Percentiles rank a stretch among this genome's conserved stretches.
phyloP scores from a whole-genome alignment of 768 basidiomycete species.

The Infundibulicybe gibba region DNA sequence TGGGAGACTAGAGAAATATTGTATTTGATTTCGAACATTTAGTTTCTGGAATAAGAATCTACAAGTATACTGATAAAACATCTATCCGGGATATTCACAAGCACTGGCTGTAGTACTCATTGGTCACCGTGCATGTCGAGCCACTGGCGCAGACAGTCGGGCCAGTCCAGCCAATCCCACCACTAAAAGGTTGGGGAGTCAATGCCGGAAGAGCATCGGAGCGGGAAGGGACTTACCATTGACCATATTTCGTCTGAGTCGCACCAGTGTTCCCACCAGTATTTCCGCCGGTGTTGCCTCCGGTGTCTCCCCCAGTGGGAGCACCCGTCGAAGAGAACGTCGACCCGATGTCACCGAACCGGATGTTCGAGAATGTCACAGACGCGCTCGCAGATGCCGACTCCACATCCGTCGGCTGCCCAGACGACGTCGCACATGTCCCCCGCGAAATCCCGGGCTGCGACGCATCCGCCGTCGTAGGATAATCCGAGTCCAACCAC shows the following conservation, averaged over 20 bases:
- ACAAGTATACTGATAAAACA: too few species aligned
- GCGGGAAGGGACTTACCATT: constrained; percentile 25
- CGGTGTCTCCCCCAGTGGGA: constrained; percentile 1
- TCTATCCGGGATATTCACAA: constrained; percentile 9
- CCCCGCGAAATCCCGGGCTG: constrained; percentile 4
- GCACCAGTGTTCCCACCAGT: constrained; percentile 14
- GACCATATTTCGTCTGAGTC: constrained; percentile 30
- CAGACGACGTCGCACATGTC: constrained; percentile 12
- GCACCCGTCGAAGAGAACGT: constrained; percentile 2
- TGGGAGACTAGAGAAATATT: too few species aligned
- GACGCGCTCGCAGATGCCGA: constrained; percentile 11
- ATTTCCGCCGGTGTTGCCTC: neutral
- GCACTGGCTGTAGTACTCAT: constrained; percentile 29
- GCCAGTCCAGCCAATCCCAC: constrained; percentile 23
- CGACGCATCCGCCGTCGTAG: constrained; percentile 10
- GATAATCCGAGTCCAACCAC: constrained; percentile 55
- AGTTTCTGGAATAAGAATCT: too few species aligned
- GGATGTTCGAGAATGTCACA: constrained; percentile 6
- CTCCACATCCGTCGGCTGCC: constrained; percentile 15
- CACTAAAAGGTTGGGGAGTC: constrained; percentile 12
- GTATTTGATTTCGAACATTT: too few species aligned
- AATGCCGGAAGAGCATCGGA: neutral
- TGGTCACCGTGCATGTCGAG: constrained; percentile 20
- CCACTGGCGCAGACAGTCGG: constrained; percentile 26
- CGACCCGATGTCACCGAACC: constrained; percentile 8